Conservation (phyloP, 805 yeast genomes). For the Groenewaldozyma salmanticensis region DNA sequence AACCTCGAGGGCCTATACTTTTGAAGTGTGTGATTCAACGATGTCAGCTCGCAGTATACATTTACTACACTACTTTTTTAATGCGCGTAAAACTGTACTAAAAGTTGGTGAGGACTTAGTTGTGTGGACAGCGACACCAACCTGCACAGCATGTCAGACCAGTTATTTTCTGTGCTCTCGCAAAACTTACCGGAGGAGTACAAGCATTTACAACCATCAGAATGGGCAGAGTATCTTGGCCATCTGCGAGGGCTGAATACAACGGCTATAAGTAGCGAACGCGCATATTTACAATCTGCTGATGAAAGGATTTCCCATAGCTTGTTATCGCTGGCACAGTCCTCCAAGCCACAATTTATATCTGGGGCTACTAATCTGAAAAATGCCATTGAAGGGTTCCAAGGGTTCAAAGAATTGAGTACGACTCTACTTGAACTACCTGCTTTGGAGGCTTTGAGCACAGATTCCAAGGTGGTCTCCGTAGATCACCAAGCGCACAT, state of each 20-base stretch:
- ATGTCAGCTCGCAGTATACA: no score
- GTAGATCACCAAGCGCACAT: not conserved
- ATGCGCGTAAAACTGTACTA: no score
- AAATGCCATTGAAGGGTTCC: not conserved
- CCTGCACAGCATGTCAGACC: no score
- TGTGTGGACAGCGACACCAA: no score
- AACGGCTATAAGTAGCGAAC: slow-evolving; percentile 14
- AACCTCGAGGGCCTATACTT: no score
- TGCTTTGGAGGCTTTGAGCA: not conserved
- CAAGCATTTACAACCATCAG: not conserved
- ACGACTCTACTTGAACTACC: not conserved
- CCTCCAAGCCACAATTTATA: slow-evolving; percentile 14
- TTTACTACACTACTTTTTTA: no score
- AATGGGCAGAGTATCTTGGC: slow-evolving; percentile 14
- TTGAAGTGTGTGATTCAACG: no score
- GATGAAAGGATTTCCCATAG: slow-evolving; percentile 16
- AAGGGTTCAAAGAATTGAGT: not conserved
- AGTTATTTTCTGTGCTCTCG: slow-evolving; percentile 16
- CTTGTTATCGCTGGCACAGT: slow-evolving; percentile 15
- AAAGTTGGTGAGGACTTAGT: no score
- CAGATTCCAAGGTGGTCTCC: not conserved
- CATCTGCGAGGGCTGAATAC: slow-evolving; percentile 19
- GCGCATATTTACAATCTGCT: slow-evolving; percentile 13
- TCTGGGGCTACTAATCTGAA: not conserved
- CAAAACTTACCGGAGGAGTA: slow-evolving; percentile 10